phyloP scores from a whole-genome alignment of 352 stramenopile species.

The Phytophthora fragariae region DNA sequence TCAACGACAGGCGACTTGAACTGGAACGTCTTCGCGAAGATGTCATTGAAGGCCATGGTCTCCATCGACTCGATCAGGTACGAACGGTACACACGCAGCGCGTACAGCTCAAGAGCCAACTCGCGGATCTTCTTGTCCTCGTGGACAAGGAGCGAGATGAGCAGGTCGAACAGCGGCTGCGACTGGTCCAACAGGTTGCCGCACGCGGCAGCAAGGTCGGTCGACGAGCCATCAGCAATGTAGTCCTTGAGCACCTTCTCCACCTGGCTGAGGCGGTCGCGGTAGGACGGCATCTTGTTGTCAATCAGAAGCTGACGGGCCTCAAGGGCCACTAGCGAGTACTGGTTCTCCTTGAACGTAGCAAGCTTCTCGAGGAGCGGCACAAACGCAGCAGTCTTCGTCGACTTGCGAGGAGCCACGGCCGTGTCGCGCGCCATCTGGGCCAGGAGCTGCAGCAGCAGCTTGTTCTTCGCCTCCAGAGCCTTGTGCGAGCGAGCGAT shows the following conservation, averaged over 20 bases:
- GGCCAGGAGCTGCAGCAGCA: constrained; percentile 76
- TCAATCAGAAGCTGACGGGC: constrained; percentile 97
- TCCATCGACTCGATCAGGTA: constrained; percentile 89
- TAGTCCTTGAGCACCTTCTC: constrained; percentile 78
- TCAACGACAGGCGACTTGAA: constrained; percentile 88
- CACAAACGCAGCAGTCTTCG: constrained; percentile 74
- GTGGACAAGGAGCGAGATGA: constrained; percentile 84
- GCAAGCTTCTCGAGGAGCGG: constrained; percentile 88
- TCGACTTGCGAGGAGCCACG: constrained; percentile 53
- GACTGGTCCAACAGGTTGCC: constrained; percentile 79
- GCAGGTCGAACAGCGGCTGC: constrained; percentile 86
- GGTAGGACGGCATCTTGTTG: constrained; percentile 96
- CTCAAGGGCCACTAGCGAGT: constrained; percentile 94
- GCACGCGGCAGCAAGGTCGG: constrained; percentile 66
- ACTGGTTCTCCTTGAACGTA: constrained; percentile 91
- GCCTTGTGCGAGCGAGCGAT: constrained; percentile 94
- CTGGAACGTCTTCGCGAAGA: constrained; percentile 89
- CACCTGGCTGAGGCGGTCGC: constrained; percentile 88
- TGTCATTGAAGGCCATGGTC: constrained; percentile 61
- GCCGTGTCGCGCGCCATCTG: constrained; percentile 55
- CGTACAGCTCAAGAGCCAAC: constrained; percentile 83
- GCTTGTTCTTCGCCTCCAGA: constrained; percentile 87
- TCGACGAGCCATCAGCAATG: constrained; percentile 55
- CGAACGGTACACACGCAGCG: constrained; percentile 87
- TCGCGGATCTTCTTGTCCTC: constrained; percentile 73